Conservation (phyloP, 2,329 filamentous ascomycete species). For the Tympanopsis confertula region DNA sequence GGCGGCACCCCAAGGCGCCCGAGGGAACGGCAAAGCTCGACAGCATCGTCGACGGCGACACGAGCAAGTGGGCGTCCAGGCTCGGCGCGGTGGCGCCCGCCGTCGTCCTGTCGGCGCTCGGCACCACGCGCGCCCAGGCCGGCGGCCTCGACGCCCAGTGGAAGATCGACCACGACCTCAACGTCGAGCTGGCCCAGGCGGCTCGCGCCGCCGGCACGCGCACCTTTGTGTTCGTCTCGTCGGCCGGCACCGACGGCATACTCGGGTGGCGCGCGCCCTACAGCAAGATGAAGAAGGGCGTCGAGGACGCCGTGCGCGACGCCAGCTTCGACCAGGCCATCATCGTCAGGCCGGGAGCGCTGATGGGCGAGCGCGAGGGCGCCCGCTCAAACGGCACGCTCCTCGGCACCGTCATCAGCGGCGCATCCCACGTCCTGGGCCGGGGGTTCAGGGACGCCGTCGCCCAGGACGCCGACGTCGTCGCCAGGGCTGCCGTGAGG, state of each 20-base stretch:
- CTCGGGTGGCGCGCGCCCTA: conserved; percentile 30
- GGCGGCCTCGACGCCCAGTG: conserved; percentile 71
- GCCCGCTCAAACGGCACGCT: conserved; percentile 45
- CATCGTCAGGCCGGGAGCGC: conserved; percentile 62
- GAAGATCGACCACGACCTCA: conserved; percentile 80
- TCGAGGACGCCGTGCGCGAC: conserved; percentile 65
- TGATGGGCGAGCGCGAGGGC: conserved; percentile 60
- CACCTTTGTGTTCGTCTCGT: conserved; percentile 69
- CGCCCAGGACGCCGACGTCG: conserved; percentile 64
- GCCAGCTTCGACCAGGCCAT: conserved; percentile 69
- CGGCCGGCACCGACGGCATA: conserved; percentile 31
- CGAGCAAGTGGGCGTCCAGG: conserved; percentile 52
- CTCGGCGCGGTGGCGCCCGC: conserved; percentile 44
- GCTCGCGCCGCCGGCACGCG: conserved; percentile 62
- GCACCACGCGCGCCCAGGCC: conserved; percentile 65
- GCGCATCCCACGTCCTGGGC: conserved; percentile 41
- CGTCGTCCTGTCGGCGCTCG: conserved; percentile 67
- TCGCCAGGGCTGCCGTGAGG: conserved; percentile 54
- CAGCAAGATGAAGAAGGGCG: conserved; percentile 71
- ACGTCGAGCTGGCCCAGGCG: conserved; percentile 64
- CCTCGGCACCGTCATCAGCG: conserved; percentile 39
- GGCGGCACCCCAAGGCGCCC: conserved; percentile 42
- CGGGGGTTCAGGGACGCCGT: background rate
- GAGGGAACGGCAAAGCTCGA: conserved; percentile 46
- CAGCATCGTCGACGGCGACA: conserved; percentile 57